A percentile compares a stretch with the other conserved stretches of the same genome.
phyloP scores from a whole-genome alignment of 2,329 filamentous ascomycete genomes.

The Aspergillus fructus region DNA sequence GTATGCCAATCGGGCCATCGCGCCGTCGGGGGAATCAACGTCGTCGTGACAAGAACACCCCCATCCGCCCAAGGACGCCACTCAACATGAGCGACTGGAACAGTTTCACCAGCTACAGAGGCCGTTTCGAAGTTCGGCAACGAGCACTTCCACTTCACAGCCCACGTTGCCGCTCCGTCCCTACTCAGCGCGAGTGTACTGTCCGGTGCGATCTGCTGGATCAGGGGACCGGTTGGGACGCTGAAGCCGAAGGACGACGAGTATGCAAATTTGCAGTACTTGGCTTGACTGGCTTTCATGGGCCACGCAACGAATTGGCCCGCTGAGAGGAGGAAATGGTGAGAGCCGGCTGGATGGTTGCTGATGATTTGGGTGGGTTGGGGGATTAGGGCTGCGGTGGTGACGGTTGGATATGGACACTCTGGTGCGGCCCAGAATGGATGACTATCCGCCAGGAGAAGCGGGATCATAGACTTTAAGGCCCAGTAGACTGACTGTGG shows the following conservation, averaged over 20 bases:
- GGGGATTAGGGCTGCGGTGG: neutral
- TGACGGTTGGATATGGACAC: neutral
- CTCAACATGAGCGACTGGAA: neutral
- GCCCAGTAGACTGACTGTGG: conserved; percentile 18
- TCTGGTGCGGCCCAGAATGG: conserved; percentile 4
- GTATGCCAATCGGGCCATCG: conserved; percentile 35
- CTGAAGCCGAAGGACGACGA: conserved; percentile 49
- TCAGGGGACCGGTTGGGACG: conserved; percentile 34
- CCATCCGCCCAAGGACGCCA: conserved; percentile 7
- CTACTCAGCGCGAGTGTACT: conserved; percentile 7
- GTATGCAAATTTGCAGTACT: conserved; percentile 51
- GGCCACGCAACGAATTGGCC: conserved; percentile 19
- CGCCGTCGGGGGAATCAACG: conserved; percentile 27
- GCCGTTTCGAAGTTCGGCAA: neutral
- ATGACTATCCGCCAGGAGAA: conserved; percentile 4
- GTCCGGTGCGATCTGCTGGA: conserved; percentile 16
- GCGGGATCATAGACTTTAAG: conserved; percentile 10
- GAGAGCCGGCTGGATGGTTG: conserved; percentile 10
- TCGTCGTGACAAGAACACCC: conserved; percentile 25
- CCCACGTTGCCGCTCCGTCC: conserved; percentile 4
- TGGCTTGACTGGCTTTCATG: conserved; percentile 32
- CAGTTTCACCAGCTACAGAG: neutral
- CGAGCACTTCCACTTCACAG: conserved; percentile 7
- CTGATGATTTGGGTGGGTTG: conserved; percentile 14
- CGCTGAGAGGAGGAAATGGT: conserved; percentile 20